Base-by-base conservation (phyloP, 805 yeast species). In the Candida khao-thaluensis region DNA sequence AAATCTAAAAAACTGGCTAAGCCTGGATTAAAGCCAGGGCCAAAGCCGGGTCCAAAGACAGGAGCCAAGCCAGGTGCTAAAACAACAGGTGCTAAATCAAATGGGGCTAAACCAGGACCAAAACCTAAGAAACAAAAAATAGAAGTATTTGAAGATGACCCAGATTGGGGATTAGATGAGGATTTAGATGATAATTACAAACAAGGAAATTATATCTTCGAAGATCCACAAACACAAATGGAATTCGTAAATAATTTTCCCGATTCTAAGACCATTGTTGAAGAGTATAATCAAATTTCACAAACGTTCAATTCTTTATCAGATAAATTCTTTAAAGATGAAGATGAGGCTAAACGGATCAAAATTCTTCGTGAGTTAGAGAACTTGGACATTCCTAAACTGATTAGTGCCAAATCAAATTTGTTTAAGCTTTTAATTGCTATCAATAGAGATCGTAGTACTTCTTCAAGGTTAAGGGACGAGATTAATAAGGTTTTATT, bases 81-180 rank as follows among this genome's bases (percentile, higher is more conserved):
- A 28, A 6, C 24, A 17, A 25, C 2, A 17, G 22, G 23, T 21
- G 7, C 32, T 7, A 30, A 35, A 11, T 37, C 43, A 12, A 43
- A 35, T 22, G 26, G 17, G 3, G 15, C 30, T 21, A 42, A 40
- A 30, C 37, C 42, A 17, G 32, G 18, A 27, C 35, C 41, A 22
- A 32, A 30, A 27, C 35, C 35, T 17, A 32, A 37, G 30, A 15
- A 40, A 31, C 43, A 42, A 9, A 43, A 45, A 26, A 41, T 39
- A 36, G 50, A 18, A 21, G 12, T 12, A 3, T 8, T 22, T 22
- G 31, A 37, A 30, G 17, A 62, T 30, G 65, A 63, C 38, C 53
- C 66, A 6, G 74, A 69, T 52, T 69, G 74, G 74, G 74, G 74
- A 5, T 41, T 68, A 11, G 72, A 65, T 10, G 69, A 62, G n/a